Evolutionary conservation across 805 yeast genomes (phyloP), one percentile per base, ranked within the genome.

Genomic region (Candida maesae): DNA sequence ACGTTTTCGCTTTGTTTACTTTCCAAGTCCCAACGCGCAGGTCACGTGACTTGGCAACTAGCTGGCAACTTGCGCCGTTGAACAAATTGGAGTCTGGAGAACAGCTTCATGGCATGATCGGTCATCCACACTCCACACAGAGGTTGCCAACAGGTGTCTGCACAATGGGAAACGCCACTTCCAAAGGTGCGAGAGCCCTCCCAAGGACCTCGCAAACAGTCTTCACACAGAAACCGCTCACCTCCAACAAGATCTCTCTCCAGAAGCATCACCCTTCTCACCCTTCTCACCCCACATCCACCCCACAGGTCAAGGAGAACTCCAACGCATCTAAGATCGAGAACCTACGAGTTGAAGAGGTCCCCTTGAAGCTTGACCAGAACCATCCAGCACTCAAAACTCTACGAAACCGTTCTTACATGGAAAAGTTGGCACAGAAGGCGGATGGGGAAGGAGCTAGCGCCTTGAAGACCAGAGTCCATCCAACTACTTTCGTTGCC

Each of bases 381-480:
- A 45, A 35, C 43, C 49, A 52, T 36, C 51, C 58, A 2, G 46
- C 55, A 4, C 26, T 54, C 11, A 39, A 33, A 15, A 41, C 46
- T 7, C 41, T 54, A 11, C 32, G 49, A 28, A 54, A 54, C 33
- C 46, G 44, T 5, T 17, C 40, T 3, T 14, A 17, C 2, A 27
- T 52, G 13, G 58, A 54, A 15, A 19, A 27, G 5, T 12, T 29
- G 16, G 36, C 46, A 13, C 43, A 44, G 32, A 20, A 42, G 19
- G 42, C 38, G 16, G 36, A 26, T 4, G 46, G 37, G 32, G 9
- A 18, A 27, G 21, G 20, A 2, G 11, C 21, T 2, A 6, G 16
- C 4, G 14, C 28, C 1, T 16, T 6, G 6, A 36, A 36, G 15
- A 25, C 25, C 10, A 36, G 33, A 20, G 50, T 51, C 4, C 46